These are phyloP conservation scores for Breviolum minutum DNA, from an alignment of 73 alveolate genomes.

Conservation along the genomic window DNA sequence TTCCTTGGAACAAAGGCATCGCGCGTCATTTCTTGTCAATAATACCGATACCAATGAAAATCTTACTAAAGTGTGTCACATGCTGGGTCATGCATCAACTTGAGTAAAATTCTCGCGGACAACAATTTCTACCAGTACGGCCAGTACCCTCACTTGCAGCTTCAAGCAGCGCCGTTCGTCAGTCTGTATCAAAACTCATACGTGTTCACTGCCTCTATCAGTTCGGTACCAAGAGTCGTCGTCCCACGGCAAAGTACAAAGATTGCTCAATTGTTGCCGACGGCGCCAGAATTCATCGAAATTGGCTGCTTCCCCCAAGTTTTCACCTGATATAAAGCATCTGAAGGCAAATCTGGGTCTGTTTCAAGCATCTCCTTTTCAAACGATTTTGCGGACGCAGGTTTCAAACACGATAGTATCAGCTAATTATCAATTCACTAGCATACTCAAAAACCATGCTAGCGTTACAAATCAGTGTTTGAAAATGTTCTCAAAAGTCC, in stretches of 20 bases:
- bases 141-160: no score
- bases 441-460: no score
- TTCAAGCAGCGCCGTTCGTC: no score
- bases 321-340: background rate
- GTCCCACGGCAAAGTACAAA: constrained; percentile 16
- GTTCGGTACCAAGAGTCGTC: background rate
- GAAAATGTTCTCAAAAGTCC: background rate
- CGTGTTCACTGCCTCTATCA: no score
- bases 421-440: no score
- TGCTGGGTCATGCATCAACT: no score
- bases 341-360: background rate
- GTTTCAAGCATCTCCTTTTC: background rate
- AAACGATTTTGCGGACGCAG: background rate
- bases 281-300: constrained; percentile 53
- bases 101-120: no score
- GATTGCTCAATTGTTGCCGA: constrained; percentile 65
- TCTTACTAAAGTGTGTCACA: background rate
- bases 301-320: constrained; percentile 34
- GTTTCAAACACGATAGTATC: no score
- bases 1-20: background rate
- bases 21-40: no score
- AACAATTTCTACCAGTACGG: no score
- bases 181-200: no score
- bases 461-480: no score
- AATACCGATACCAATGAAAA: background rate